Base-by-base conservation (phyloP, 768 basidiomycete species). In the Auriscalpium vulgare region DNA sequence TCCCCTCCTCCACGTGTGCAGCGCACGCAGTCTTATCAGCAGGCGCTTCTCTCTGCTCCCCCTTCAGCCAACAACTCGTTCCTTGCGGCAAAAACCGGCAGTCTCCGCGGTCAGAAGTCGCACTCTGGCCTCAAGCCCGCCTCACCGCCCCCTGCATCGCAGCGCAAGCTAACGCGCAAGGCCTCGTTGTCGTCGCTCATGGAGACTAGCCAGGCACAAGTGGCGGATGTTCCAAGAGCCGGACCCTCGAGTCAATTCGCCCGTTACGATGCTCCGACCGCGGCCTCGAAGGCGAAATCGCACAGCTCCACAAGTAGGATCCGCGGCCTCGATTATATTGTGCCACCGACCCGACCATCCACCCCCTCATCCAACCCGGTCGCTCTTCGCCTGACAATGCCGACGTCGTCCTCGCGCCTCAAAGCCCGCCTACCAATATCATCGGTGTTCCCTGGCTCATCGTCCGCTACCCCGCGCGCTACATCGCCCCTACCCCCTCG, bases 341-440 rank as follows among this genome's bases (percentile, higher is more conserved):
- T 87, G 14, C 87, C 88, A n/a, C 85, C 88, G 8, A 80, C 86
- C 13, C 79, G 89, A 23, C 88, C 89, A 1, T 84, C 82, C 23
- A 91, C 91, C 2, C 88, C 90, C 1, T 88, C 88, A 10, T 79
- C 86, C 6, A 90, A 88, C 68, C 78, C 88, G 19, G 80, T 78
- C 10, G 89, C 88, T 17, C 76, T 89, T 52, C 83, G 90, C 50
- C 76, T 94, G 51, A 95, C 92, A 23, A 87, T 93, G 87, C 92
- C 92, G 1, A 91, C 88, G 6, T 84, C 86, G 9, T 70, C 71
- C 51, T 81, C 84, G 5, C 82, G 88, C 47, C 71, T 84, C 34
- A 91, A 88, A 72, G 73, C 82, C 3, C 80, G 93, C 43, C 83
- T 89, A 37, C 74, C 90, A 0, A 76, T 95, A 37, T 83, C 85